These are phyloP conservation scores for Triangularia verruculosa DNA, from an alignment of 2,329 filamentous ascomycete species.

Conservation along the genomic window DNA sequence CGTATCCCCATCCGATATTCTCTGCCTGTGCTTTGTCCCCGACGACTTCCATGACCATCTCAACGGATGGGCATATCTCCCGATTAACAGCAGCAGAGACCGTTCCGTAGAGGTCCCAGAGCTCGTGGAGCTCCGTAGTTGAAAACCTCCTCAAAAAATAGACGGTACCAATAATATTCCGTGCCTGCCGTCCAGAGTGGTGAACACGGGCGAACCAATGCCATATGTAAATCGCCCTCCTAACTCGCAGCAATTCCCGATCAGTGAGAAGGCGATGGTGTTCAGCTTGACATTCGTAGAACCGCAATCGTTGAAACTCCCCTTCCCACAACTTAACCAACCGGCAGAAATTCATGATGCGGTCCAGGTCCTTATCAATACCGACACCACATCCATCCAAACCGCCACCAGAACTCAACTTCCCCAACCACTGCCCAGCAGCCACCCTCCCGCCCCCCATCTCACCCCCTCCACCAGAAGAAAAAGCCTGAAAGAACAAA, in stretches of 20 bases:
- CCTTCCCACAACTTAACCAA: conserved; percentile 40
- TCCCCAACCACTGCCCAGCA: neutral
- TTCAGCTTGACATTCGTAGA: conserved; percentile 41
- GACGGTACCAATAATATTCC: conserved; percentile 1
- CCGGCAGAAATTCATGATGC: conserved; percentile 30
- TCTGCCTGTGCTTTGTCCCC: conserved; percentile 25
- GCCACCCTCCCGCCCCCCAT: neutral
- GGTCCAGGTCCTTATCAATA: neutral
- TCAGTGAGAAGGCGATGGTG: conserved; percentile 41
- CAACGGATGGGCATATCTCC: conserved; percentile 45
- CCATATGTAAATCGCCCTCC: conserved; percentile 52
- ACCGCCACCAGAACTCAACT: neutral
- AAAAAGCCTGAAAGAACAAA: conserved; percentile 45
- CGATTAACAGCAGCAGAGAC: conserved; percentile 44
- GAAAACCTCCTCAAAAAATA: conserved; percentile 45
- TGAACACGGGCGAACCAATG: conserved; percentile 55
- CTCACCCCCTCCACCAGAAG: neutral
- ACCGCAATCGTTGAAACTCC: conserved; percentile 37
- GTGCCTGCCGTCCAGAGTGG: conserved; percentile 31
- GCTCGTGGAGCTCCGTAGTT: conserved; percentile 43
- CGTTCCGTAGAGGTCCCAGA: conserved; percentile 45
- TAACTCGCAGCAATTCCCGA: conserved; percentile 46
- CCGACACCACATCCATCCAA: neutral
- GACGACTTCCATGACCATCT: conserved; percentile 7
- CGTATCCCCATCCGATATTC: conserved; percentile 32